Percentiles rank a stretch among this genome's conserved stretches.
Evolutionary conservation across 148 eudicot species (phyloP).

Genomic region (Chenopodium formosanum): DNA sequence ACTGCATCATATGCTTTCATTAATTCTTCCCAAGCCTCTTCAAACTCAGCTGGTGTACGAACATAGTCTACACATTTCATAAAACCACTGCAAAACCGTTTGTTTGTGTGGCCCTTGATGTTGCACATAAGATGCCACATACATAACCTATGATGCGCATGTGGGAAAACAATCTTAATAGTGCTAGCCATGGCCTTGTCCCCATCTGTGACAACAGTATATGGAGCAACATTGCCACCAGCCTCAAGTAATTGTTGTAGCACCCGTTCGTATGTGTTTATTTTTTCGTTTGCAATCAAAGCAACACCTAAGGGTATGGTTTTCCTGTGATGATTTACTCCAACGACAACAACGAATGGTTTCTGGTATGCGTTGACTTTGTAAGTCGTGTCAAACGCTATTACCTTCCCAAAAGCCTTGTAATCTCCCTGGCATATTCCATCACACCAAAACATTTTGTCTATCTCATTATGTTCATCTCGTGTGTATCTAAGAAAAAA

Average conservation of each 20-base stretch:
- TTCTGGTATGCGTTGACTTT: neutral
- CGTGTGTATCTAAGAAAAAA: neutral
- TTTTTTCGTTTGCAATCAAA: neutral
- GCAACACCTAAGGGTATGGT: neutral
- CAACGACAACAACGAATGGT: neutral
- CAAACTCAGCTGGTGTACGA: neutral
- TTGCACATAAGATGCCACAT: neutral
- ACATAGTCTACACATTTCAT: slow-evolving; percentile 5
- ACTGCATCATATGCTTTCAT: neutral
- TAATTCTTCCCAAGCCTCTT: neutral
- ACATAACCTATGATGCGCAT: neutral
- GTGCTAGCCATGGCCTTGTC: neutral
- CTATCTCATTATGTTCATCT: neutral
- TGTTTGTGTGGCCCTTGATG: neutral
- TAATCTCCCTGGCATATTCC: neutral
- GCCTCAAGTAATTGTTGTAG: neutral
- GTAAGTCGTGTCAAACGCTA: neutral
- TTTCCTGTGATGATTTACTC: neutral
- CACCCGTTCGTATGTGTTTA: neutral
- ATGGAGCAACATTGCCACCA: neutral
- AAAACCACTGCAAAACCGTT: neutral
- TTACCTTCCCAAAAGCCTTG: neutral
- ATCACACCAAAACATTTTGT: slow-evolving; percentile 5
- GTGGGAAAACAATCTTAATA: neutral
- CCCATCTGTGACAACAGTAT: neutral